Base-by-base conservation (phyloP, 148 eudicot species). In the Nepenthes gracilis region DNA sequence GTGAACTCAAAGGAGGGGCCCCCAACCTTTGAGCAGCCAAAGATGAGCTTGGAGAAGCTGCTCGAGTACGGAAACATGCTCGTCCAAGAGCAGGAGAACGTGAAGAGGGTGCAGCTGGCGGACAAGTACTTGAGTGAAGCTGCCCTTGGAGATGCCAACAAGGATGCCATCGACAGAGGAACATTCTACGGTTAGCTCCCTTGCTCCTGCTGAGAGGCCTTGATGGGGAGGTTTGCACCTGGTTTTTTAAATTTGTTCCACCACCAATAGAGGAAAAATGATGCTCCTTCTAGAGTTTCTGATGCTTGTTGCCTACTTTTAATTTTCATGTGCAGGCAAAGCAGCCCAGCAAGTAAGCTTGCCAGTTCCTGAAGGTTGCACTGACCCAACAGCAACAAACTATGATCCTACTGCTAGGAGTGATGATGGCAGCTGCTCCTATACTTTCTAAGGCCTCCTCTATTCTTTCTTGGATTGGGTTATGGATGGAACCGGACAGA, bases 91-190 rank as follows among this genome's bases (percentile, higher is more conserved):
- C 97, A 91, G 62, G 90, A 85, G 63, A 91, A 87, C 15, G 97
- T 91, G 58, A 91, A 91, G 97, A 87, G 97, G 72, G 97, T 91
- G 61, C 95, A 91, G 58, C 67, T 87, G 55, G 96, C 96, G 8
- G 97, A 87, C 66, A 76, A 64, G 60, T 91, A 91, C 73, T 12
- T 91, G 79, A 83, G 59, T 8, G 74, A 73, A 48, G 95, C 97
- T 12, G 95, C 95, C 2, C 92, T 91, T 59, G 97, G 97, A 43
- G 90, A 91, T 47, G 97, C 97, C 14, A 91, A 91, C 81, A 74
- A 79, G 60, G 97, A 90, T 64, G 23, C 86, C 45, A 72, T 85
- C 6, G 71, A 66, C 2, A 63, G 79, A 35, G 97, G 95, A 72
- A 47, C 63, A 61, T 90, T 84, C 86, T 85, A 72, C 61, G 88